These are phyloP conservation scores for Acmispon strigosus DNA, from an alignment of 306 rosid genomes.

Conservation along the genomic window DNA sequence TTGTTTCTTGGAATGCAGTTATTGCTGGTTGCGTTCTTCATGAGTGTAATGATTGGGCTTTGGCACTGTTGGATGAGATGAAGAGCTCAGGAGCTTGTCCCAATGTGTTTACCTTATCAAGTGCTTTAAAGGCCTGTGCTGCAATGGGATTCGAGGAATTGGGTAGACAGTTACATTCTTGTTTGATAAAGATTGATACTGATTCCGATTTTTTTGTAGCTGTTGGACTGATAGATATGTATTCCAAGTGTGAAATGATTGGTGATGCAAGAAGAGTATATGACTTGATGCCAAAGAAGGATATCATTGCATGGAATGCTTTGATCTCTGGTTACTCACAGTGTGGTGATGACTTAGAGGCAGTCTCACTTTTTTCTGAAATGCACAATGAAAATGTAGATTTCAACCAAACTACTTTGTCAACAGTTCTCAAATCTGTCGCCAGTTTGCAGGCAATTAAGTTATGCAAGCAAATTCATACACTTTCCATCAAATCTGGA, in stretches of 20 bases:
- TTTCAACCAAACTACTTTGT: slow-evolving; percentile 76
- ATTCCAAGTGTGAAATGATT: slow-evolving; percentile 68
- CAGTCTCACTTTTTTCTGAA: slow-evolving; percentile 45
- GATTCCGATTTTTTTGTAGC: slow-evolving; percentile 53
- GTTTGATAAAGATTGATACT: slow-evolving; percentile 55
- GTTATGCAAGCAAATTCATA: slow-evolving; percentile 60
- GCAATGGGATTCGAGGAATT: slow-evolving; percentile 44
- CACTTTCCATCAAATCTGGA: slow-evolving; percentile 70
- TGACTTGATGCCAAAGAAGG: slow-evolving; percentile 48
- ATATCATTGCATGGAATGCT: slow-evolving; percentile 67
- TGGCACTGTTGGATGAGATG: slow-evolving; percentile 45
- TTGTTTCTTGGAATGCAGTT: slow-evolving; percentile 87
- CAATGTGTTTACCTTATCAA: slow-evolving; percentile 71
- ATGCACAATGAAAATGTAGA: slow-evolving; percentile 45
- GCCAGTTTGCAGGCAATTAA: slow-evolving; percentile 51
- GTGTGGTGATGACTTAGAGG: slow-evolving; percentile 57
- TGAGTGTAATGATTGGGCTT: slow-evolving; percentile 45
- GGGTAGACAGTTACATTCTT: slow-evolving; percentile 72
- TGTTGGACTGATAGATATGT: slow-evolving; percentile 80
- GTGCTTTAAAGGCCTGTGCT: slow-evolving; percentile 77
- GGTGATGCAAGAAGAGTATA: slow-evolving; percentile 63
- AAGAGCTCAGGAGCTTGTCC: slow-evolving; percentile 40
- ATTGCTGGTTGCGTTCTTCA: slow-evolving; percentile 85
- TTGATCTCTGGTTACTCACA: slow-evolving; percentile 67
- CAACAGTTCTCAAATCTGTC: slow-evolving; percentile 67